Evolutionary conservation across 805 yeast species (phyloP), one percentile per base, ranked within the genome.

Genomic region (Zygosaccharomyces kombuchaensis): DNA sequence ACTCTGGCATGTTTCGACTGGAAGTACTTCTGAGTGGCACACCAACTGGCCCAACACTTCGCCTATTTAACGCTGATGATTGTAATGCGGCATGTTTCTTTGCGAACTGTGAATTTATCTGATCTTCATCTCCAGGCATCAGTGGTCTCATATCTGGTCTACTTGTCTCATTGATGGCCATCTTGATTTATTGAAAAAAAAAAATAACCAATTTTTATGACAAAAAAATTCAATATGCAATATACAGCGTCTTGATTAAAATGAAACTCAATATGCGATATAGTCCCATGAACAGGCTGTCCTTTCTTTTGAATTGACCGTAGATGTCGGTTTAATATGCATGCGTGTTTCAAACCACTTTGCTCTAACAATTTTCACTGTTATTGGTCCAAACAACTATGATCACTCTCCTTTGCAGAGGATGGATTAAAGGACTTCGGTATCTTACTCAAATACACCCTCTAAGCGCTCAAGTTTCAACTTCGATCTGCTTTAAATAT

Each of bases 121-220:
- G 41, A 4, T 57, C 57, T 29, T 61, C 65, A 48, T 59, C 63
- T 9, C 55, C 46, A 22, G 67, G 67, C 26, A 63, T 44, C 26
- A 62, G 37, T 4, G 67, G 67, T 44, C 65, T 59, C 44, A 49
- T 49, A 30, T 43, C 40, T 9, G 34, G 40, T 27, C 41, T 38
- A 27, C 34, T 22, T 14, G 25, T 16, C 34, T 27, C 41, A 26
- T 38, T 38, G 10, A 38, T 27, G 4, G 41, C 19, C 41, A 38
- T 38, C 9, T 16, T 14, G 14, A n/a, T 13, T 9, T 12, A 19
- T 25, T 7, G 12, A 10, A 25, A 7, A 10, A 10, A 10, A 25
- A 25, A 9, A 23, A 23, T 6, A 23, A 3, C 29, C 29, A 25
- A 10, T 4, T 10, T 25, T 7, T 25, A 25, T 26, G 3, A 29